Conservation (phyloP, 1,139 yeast species). For the Hanseniaspora gamundiae region DNA sequence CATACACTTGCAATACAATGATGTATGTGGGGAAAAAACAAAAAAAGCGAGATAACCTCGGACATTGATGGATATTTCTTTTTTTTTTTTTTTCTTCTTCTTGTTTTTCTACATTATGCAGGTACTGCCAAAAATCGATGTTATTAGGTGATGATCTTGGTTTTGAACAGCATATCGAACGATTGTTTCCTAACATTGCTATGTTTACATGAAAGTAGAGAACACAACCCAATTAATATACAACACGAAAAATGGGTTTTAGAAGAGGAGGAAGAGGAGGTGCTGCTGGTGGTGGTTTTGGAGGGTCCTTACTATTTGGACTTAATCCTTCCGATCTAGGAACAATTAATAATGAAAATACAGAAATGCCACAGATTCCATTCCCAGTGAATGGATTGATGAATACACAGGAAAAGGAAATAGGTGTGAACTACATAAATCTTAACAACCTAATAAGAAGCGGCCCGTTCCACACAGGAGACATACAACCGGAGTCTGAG, state of each 20-base stretch:
- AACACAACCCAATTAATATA: background rate
- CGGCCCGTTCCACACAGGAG: slow-evolving; percentile 70
- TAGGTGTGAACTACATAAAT: slow-evolving; percentile 53
- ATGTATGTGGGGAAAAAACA: too few relatives aligned
- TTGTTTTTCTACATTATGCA: too few relatives aligned
- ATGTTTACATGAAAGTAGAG: too few relatives aligned
- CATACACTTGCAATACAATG: too few relatives aligned
- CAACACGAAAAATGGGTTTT: slow-evolving; percentile 30
- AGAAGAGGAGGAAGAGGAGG: slow-evolving; percentile 28
- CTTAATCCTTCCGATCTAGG: slow-evolving; percentile 50
- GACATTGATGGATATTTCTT: too few relatives aligned
- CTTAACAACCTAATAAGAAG: slow-evolving; percentile 48
- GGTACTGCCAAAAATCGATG: too few relatives aligned
- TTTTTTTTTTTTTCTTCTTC: too few relatives aligned
- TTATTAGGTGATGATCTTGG: too few relatives aligned
- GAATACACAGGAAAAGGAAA: slow-evolving; percentile 41
- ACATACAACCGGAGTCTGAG: slow-evolving; percentile 6
- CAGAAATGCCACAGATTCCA: slow-evolving; percentile 22
- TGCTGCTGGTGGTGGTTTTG: slow-evolving; percentile 17
- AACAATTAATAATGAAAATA: slow-evolving; percentile 10
- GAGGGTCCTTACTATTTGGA: slow-evolving; percentile 50
- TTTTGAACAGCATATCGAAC: too few relatives aligned
- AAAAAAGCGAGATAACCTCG: too few relatives aligned
- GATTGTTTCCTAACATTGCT: too few relatives aligned
- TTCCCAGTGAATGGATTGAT: slow-evolving; percentile 63